Conservation (phyloP, 169 alveolate species). For the Babesia caballi region DNA sequence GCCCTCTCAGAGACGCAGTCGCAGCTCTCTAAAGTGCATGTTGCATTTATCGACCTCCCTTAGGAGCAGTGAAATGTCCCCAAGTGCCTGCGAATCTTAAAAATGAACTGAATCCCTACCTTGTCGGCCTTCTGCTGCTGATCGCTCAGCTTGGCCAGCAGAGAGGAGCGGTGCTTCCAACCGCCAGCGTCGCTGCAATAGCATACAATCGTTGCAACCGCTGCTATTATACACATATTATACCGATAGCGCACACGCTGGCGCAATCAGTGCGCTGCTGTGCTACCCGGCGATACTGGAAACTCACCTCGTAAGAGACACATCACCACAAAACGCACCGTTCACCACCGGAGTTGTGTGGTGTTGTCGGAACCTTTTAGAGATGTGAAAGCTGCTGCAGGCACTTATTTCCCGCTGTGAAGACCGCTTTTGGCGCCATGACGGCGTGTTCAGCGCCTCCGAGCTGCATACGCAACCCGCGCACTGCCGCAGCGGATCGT, state of each 20-base stretch:
- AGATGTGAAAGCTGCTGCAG: neutral
- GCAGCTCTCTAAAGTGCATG: neutral
- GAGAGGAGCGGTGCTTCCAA: slow-evolving; percentile 4
- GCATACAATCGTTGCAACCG: no score
- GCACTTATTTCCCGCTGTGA: neutral
- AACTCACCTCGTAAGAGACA: neutral
- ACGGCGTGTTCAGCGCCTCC: neutral
- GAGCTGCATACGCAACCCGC: neutral
- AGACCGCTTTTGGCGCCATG: slow-evolving; percentile 8
- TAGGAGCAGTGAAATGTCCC: neutral
- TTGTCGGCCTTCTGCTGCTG: slow-evolving; percentile 21
- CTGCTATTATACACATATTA: no score
- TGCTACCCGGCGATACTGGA: neutral
- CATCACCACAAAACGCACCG: neutral
- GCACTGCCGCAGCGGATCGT: neutral
- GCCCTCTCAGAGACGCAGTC: neutral
- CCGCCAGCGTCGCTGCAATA: neutral
- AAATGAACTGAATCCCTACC: neutral
- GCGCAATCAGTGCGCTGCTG: no score
- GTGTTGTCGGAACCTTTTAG: neutral
- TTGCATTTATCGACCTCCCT: slow-evolving; percentile 19
- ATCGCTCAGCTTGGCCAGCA: slow-evolving; percentile 4
- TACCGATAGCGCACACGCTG: no score
- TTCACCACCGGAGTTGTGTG: neutral
- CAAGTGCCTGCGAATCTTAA: neutral